Percentiles rank a stretch among this genome's conserved stretches.
phyloP scores from a whole-genome alignment of 352 stramenopile genomes.

The Phytopythium helicoides region DNA sequence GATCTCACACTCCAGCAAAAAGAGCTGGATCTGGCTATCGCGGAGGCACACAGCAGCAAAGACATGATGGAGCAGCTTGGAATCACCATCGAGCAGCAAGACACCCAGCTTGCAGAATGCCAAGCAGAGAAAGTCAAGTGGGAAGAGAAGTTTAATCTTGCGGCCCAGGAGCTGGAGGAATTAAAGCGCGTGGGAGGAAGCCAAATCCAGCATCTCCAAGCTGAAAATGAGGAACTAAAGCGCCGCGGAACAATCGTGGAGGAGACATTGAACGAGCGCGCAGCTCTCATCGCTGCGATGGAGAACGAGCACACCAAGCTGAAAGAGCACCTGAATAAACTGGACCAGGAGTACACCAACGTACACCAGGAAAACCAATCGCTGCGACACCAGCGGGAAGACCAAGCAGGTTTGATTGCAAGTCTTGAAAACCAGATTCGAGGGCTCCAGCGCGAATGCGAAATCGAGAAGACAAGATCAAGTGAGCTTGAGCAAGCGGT shows the following conservation, averaged over 20 bases:
- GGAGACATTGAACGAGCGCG: constrained; percentile 36
- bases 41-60: constrained; percentile 61
- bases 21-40: constrained; percentile 76
- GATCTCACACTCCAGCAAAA: too few relatives aligned
- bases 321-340: constrained; percentile 36
- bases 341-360: constrained; percentile 38
- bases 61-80: constrained; percentile 57
- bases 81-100: constrained; percentile 58
- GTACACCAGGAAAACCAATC: constrained; percentile 42
- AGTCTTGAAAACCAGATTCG: constrained; percentile 38
- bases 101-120: constrained; percentile 48
- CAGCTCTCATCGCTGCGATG: constrained; percentile 27
- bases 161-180: constrained; percentile 43
- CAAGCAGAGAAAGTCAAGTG: constrained; percentile 69
- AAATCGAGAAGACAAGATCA: constrained; percentile 27
- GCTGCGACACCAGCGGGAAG: constrained; percentile 32
- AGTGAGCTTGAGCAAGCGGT: constrained; percentile 33
- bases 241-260: constrained; percentile 52
- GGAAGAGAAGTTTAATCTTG: constrained; percentile 77
- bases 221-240: constrained; percentile 46
- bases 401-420: constrained; percentile 37
- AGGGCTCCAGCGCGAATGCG: constrained; percentile 40
- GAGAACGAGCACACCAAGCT: constrained; percentile 41
- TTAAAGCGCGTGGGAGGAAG: constrained; percentile 50
- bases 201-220: constrained; percentile 50